Evolutionary conservation across 139 green algal species (phyloP).

Genomic region (Chlorella sp.): DNA sequence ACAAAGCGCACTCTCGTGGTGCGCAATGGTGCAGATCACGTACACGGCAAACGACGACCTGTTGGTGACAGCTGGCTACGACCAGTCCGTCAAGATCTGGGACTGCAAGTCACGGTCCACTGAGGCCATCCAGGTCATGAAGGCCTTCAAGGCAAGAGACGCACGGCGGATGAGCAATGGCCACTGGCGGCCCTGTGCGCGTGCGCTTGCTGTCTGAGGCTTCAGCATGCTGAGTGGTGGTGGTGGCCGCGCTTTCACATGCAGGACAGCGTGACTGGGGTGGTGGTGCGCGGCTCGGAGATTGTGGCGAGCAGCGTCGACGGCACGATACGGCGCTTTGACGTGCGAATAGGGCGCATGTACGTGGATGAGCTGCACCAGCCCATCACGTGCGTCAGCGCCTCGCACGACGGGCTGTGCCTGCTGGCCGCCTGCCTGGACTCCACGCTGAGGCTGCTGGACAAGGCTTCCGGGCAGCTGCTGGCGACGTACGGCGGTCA

Average conservation of each 20-base stretch:
- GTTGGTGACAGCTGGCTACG: constrained; percentile 82
- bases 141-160: constrained; percentile 56
- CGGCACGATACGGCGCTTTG: constrained; percentile 79
- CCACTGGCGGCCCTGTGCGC: no score
- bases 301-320: constrained; percentile 82
- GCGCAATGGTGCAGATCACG: constrained; percentile 49
- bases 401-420: constrained; percentile 45
- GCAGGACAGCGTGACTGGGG: constrained; percentile 81
- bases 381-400: constrained; percentile 52
- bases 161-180: no score
- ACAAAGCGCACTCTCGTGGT: no score
- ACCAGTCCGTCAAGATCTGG: constrained; percentile 85
- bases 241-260: no score
- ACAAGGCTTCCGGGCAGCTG: constrained; percentile 57
- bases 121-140: constrained; percentile 78
- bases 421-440: constrained; percentile 77
- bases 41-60: constrained; percentile 62
- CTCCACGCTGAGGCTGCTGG: constrained; percentile 41
- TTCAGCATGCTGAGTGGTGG: no score
- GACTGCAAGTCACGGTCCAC: constrained; percentile 74
- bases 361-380: constrained; percentile 68
- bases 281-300: constrained; percentile 39
- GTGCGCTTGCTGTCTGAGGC: no score
- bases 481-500: constrained; percentile 78
- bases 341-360: constrained; percentile 70